Percentiles rank a stretch among this genome's conserved stretches.
Evolutionary conservation across 169 alveolate species (phyloP).

Genomic region (Cryptosporidium muris): DNA sequence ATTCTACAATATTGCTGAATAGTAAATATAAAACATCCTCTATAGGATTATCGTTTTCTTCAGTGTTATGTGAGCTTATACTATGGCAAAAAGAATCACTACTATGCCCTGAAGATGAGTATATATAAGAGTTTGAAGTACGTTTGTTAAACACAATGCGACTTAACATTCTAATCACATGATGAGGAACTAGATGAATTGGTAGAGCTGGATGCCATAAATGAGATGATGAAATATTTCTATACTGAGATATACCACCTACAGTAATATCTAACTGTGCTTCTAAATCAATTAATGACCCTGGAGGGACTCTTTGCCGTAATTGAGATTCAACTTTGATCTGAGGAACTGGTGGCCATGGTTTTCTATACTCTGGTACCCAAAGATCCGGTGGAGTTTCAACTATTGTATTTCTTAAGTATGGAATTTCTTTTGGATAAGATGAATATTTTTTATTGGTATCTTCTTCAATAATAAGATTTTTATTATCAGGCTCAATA

Average conservation of each 20-base stretch:
- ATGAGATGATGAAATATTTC: background rate
- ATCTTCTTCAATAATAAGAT: background rate
- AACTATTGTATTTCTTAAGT: constrained; percentile 9
- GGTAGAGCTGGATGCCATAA: constrained; percentile 54
- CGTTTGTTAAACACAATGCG: constrained; percentile 39
- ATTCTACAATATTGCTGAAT: constrained; percentile 38
- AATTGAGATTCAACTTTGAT: background rate
- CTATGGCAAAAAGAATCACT: background rate
- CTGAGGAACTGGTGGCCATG: constrained; percentile 52
- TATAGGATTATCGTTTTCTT: constrained; percentile 1
- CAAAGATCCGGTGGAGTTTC: constrained; percentile 43
- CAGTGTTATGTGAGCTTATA: background rate
- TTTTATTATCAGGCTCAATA: background rate
- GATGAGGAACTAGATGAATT: constrained; percentile 34
- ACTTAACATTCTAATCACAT: constrained; percentile 8
- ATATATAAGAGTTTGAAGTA: background rate
- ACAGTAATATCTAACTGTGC: background rate
- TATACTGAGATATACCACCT: background rate
- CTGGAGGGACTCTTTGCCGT: background rate
- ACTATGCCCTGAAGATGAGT: background rate
- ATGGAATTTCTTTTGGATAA: constrained; percentile 10
- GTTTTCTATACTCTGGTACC: constrained; percentile 4
- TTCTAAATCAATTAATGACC: background rate
- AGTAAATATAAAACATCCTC: constrained; percentile 48
- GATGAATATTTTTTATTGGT: constrained; percentile 12